phyloP scores from a whole-genome alignment of 2,329 filamentous ascomycete species.

The Fusarium setosum region DNA sequence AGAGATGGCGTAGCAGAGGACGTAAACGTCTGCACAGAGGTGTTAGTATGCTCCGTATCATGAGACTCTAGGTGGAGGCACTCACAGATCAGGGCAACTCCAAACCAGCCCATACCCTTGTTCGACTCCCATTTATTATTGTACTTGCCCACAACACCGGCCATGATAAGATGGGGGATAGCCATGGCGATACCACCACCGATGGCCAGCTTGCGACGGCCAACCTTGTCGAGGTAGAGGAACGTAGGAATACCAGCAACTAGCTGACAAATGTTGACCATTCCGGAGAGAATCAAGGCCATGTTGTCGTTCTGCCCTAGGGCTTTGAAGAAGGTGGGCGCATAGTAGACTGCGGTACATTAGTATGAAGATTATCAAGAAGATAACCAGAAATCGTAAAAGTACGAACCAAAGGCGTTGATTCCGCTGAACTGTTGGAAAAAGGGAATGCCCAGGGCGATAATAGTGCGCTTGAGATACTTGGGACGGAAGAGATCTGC shows the following conservation, averaged over 20 bases:
- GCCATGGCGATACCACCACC: conserved; percentile 35
- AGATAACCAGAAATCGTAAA: not conserved
- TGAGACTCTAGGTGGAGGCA: not conserved
- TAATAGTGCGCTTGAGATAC: conserved; percentile 53
- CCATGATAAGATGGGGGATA: conserved; percentile 29
- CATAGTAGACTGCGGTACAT: not conserved
- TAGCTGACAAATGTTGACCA: not conserved
- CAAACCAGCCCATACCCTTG: conserved; percentile 28
- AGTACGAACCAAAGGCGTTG: not conserved
- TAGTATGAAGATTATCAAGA: not conserved
- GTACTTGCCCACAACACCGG: conserved; percentile 25
- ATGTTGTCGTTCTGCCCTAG: not conserved
- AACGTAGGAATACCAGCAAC: conserved; percentile 42
- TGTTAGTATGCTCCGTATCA: not conserved
- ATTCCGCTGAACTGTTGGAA: not conserved
- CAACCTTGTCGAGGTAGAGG: conserved; percentile 46
- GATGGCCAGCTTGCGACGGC: conserved; percentile 40
- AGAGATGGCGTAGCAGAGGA: conserved; percentile 45
- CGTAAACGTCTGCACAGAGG: conserved; percentile 12
- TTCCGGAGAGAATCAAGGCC: not conserved
- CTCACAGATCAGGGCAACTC: conserved; percentile 33
- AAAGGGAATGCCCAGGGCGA: not conserved
- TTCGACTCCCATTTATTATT: conserved; percentile 25
- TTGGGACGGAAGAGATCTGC: conserved; percentile 58
- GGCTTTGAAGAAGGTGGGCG: not conserved